Conservation (phyloP, 192 early-diverging fungal species). For the Lobosporangium transversale region DNA sequence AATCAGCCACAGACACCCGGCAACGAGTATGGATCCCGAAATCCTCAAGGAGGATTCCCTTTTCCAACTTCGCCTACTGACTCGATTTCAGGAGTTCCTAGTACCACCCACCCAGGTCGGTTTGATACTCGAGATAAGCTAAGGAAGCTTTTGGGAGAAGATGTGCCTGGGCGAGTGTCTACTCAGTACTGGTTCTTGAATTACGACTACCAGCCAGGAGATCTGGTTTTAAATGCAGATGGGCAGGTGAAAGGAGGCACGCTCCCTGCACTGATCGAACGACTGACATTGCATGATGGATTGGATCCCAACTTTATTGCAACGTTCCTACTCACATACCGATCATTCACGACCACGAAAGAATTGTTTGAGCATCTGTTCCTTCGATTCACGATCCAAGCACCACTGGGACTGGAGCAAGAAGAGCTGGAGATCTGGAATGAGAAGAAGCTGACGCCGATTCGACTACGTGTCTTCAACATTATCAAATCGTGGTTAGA, state of each 20-base stretch:
- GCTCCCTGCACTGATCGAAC: constrained; percentile 83
- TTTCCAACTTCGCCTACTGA: constrained; percentile 56
- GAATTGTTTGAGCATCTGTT: constrained; percentile 82
- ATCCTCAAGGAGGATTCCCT: constrained; percentile 59
- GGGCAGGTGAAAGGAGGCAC: constrained; percentile 93
- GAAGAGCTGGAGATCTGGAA: constrained; percentile 84
- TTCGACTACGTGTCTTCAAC: constrained; percentile 94
- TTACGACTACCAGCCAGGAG: constrained; percentile 78
- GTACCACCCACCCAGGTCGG: constrained; percentile 41
- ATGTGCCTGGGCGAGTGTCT: constrained; percentile 50
- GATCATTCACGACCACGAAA: constrained; percentile 85
- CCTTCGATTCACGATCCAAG: constrained; percentile 80
- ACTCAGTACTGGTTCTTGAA: constrained; percentile 80
- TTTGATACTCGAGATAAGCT: constrained; percentile 43
- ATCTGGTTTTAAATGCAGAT: constrained; percentile 85
- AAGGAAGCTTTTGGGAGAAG: constrained; percentile 66
- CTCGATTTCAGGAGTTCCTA: constrained; percentile 10
- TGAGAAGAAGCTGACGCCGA: constrained; percentile 87
- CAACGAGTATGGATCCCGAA: constrained; percentile 24
- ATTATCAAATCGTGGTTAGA: constrained; percentile 97
- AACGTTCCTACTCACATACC: constrained; percentile 96
- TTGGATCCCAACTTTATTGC: constrained; percentile 85
- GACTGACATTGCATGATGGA: constrained; percentile 90
- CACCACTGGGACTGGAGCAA: constrained; percentile 71
- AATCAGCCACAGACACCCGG: constrained; percentile 27